A percentile compares a stretch with the other conserved stretches of the same genome.
phyloP scores from a whole-genome alignment of 208 protist species.

The Trypanosomatidae sp. region DNA sequence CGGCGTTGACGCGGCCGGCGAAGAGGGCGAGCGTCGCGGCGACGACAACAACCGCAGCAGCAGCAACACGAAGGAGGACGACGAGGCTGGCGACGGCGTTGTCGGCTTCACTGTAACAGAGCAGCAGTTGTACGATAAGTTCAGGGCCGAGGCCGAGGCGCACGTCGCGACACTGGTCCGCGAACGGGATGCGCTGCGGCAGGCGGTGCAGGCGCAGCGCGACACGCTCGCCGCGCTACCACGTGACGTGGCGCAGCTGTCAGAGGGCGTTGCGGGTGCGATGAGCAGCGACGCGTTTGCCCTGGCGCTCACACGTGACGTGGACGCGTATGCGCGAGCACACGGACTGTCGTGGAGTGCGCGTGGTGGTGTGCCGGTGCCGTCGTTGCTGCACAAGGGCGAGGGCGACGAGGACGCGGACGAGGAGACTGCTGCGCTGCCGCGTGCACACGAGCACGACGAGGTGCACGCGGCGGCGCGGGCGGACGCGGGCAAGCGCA shows the following conservation, averaged over 20 bases:
- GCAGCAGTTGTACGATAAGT: constrained; percentile 22
- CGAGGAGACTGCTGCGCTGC: not conserved
- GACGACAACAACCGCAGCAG: no score
- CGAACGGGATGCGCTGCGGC: constrained; percentile 18
- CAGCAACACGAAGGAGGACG: no score
- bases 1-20: no score
- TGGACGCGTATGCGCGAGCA: constrained; percentile 38
- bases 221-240: constrained; percentile 21
- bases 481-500: no score
- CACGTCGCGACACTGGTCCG: constrained; percentile 36
- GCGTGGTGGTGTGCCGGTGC: no score
- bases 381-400: constrained; percentile 3
- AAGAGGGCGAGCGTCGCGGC: no score
- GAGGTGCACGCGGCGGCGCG: not conserved
- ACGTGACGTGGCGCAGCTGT: constrained; percentile 40
- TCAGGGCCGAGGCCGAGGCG: constrained; percentile 40
- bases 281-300: constrained; percentile 47
- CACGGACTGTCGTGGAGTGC: constrained; percentile 15
- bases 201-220: constrained; percentile 24
- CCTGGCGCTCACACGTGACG: constrained; percentile 44
- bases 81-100: constrained; percentile 5
- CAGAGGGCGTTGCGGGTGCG: constrained; percentile 12
- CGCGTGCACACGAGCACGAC: not conserved
- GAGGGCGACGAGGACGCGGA: constrained; percentile 2
- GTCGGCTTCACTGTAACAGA: constrained; percentile 27